Evolutionary conservation across 1,284 basidiomycete genomes (phyloP).

Genomic region (Trichosporon coremiiforme): DNA sequence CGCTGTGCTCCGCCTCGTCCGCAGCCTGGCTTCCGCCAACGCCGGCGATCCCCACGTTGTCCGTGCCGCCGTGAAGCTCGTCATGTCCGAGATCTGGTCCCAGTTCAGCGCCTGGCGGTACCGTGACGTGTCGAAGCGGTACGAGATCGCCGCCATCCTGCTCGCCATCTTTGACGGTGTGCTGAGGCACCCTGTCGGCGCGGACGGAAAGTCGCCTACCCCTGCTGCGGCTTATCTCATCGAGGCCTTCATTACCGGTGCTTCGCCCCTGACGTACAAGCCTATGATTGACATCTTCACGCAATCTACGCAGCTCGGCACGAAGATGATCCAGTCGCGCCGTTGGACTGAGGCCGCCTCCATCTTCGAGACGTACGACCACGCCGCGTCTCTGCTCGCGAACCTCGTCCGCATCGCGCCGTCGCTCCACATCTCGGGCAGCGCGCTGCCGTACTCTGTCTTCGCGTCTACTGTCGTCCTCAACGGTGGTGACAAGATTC

Average conservation of each 20-base stretch:
- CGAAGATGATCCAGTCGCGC: conserved; percentile 34
- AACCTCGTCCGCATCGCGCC: conserved; percentile 41
- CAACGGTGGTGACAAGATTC: conserved; percentile 34
- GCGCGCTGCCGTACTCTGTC: conserved; percentile 40
- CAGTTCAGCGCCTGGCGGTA: conserved; percentile 49
- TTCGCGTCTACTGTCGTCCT: conserved; percentile 35
- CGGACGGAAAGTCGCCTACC: conserved; percentile 32
- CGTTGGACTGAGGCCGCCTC: conserved; percentile 38
- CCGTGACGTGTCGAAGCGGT: conserved; percentile 40
- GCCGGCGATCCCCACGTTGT: conserved; percentile 36
- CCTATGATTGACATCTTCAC: conserved; percentile 47
- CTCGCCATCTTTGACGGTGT: conserved; percentile 40
- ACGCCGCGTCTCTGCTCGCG: conserved; percentile 37
- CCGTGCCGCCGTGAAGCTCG: conserved; percentile 42
- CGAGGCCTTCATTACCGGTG: conserved; percentile 43
- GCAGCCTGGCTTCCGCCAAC: conserved; percentile 35
- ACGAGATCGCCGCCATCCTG: conserved; percentile 39
- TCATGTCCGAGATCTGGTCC: conserved; percentile 44
- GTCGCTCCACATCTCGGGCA: conserved; percentile 28
- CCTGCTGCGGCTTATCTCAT: conserved; percentile 40
- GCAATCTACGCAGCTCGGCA: conserved; percentile 36
- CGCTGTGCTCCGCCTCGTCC: conserved; percentile 44
- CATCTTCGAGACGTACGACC: conserved; percentile 40
- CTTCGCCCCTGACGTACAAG: conserved; percentile 47
- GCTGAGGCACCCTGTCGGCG: conserved; percentile 40